Percentiles rank a stretch among this genome's conserved stretches.
Conservation (phyloP, 768 basidiomycete genomes). For the Imleria badia region DNA sequence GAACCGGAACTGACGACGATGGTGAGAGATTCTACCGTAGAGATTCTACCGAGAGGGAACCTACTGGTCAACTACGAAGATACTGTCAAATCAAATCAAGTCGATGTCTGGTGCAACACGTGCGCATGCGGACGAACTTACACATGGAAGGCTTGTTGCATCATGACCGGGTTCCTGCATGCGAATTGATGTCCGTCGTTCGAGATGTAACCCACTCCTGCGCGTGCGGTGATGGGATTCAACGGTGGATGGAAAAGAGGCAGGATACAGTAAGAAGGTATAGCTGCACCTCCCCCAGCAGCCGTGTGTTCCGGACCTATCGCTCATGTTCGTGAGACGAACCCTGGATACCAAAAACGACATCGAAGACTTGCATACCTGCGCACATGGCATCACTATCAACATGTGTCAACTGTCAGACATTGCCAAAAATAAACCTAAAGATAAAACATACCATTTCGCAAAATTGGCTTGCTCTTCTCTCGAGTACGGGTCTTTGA, state of each 20-base stretch:
- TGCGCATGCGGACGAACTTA: slow-evolving; percentile 28
- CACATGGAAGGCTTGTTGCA: slow-evolving; percentile 62
- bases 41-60: neutral
- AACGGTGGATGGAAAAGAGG: slow-evolving; percentile 51
- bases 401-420: neutral
- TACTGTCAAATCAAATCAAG: slow-evolving; percentile 28
- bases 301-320: slow-evolving; percentile 52
- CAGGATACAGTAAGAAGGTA: slow-evolving; percentile 54
- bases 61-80: slow-evolving; percentile 56
- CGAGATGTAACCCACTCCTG: slow-evolving; percentile 49
- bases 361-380: slow-evolving; percentile 31
- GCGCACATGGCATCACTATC: slow-evolving; percentile 50
- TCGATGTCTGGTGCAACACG: neutral
- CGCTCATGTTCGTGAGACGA: neutral
- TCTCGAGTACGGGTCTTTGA: slow-evolving; percentile 63
- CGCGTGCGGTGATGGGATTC: slow-evolving; percentile 25
- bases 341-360: neutral
- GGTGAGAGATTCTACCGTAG: neutral
- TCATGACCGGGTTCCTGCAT: slow-evolving; percentile 53
- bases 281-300: slow-evolving; percentile 36
- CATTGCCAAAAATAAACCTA: neutral
- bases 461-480: slow-evolving; percentile 54
- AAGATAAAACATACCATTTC: slow-evolving; percentile 50
- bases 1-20: slow-evolving; percentile 45
- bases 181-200: slow-evolving; percentile 54